Base-by-base conservation (phyloP, 371 early-diverging fungal species). In the Enteropsectra breve region DNA sequence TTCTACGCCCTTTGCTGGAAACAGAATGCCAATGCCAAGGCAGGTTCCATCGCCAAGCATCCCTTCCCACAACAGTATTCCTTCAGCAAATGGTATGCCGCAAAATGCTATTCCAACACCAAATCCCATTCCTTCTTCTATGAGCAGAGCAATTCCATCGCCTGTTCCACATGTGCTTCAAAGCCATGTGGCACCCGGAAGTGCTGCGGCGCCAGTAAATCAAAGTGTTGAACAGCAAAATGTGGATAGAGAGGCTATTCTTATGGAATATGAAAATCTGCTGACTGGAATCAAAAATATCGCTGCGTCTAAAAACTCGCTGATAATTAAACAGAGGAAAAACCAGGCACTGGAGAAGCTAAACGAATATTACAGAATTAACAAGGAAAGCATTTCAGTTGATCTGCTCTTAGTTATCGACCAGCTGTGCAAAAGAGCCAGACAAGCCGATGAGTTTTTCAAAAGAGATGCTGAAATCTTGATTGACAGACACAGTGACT, bases 251-350 rank as follows among this genome's bases (percentile, higher is more conserved):
- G 24, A 11, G 6, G 52, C 52, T 50, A 47, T 64, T 28, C 8
- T 45, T 13, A 61, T 5, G 2, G 36, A 54, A 6, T 64, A 57
- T 46, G 30, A 8, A 8, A 3, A 2, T 56, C 43, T 64, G 18
- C 38, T 64, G n/a, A 6, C 6, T 8, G 21, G 6, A 8, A 32
- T 64, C 24, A 60, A 34, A 36, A n/a, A 58, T 15, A n/a, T 33
- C 18, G 65, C 50, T 3, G 66, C 60, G 6, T 26, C 28, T 3
- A 60, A 52, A 26, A 64, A 64, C 15, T 57, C 57, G 2, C 5
- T 64, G 8, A 63, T 64, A n/a, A 5, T 64, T 18, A 53, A 45
- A 4, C 65, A 64, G 26, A 64, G 37, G 29, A 64, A 64, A 43
- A 13, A 54, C 2, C 28, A 49, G 6, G 30, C 11, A 57, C 37